Base-by-base conservation (phyloP, 1,284 basidiomycete species). In the Ceratobasidium papillatum region DNA sequence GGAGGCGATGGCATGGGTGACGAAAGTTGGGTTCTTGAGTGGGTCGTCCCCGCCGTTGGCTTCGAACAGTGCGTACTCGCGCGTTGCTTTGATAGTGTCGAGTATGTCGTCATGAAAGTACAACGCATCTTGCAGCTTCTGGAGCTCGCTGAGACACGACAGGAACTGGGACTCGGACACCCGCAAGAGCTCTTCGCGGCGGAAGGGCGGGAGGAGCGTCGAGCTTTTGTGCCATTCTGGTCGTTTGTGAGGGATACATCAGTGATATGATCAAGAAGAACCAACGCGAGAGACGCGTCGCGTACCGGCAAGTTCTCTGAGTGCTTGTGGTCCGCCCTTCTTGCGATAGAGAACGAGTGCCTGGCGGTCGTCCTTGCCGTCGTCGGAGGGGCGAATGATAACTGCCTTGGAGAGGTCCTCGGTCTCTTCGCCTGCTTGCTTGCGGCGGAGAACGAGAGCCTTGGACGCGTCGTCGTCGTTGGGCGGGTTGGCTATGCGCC, bases 71-170 rank as follows among this genome's bases (percentile, higher is more conserved):
- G 49, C 56, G 27, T 72, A 72, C 52, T 72, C 69, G n/a, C 69
- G 69, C 19, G 69, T 72, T 34, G 66, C 43, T 17, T 75, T 54
- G 58, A 77, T 71, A 9, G 54, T 74, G 17, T 75, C 68, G 25
- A 65, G 30, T 19, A 76, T 73, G 43, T 76, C 74, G 36, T 76
- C 76, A 30, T 73, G 69, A 61, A 76, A 76, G 61, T 75, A 75
- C 8, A 58, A 38, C 14, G 72, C 38, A 45, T 76, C 76, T 43
- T 75, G 76, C 9, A 76, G 61, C n/a, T 56, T 68, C 45, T 76
- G 62, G 14, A 76, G 61, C 11, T 59, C 52, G 41, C 45, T 63
- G 22, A 76, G 63, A 22, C 58, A 61, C 27, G 74, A 75, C 63
- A 74, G 22, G 49, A 77, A 72, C 49, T 77, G 76, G 8, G 76